Percentiles rank a stretch among this genome's conserved stretches.
Evolutionary conservation across 2,329 filamentous ascomycete genomes (phyloP).

Genomic region (Aspergillus thermomutatus): DNA sequence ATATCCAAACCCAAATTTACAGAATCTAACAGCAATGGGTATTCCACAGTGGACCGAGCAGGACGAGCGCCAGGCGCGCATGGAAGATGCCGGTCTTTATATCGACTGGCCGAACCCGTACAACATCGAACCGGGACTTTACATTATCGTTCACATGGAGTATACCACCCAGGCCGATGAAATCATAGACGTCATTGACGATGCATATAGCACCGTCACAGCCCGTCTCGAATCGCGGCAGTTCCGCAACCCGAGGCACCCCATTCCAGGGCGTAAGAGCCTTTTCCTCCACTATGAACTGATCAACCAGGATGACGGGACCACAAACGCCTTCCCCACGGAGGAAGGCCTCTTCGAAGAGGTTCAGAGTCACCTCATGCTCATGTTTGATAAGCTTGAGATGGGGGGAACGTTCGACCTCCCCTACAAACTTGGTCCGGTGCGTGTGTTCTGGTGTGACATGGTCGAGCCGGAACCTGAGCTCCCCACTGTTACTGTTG

Average conservation of each 20-base stretch:
- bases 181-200: neutral
- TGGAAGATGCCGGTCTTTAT: neutral
- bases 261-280: neutral
- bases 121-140: neutral
- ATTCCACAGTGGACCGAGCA: neutral
- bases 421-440: neutral
- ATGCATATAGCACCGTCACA: neutral
- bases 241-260: neutral
- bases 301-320: neutral
- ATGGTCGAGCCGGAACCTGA: neutral
- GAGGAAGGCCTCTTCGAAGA: neutral
- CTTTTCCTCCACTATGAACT: neutral
- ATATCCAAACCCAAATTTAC: neutral
- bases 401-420: neutral
- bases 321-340: neutral
- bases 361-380: neutral
- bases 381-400: neutral
- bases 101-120: neutral
- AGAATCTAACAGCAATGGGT: neutral
- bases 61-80: neutral
- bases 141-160: neutral
- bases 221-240: neutral
- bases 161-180: neutral
- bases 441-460: neutral
- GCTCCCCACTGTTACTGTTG: neutral